Conservation (phyloP, 2,329 filamentous ascomycete genomes). For the Phialemoniopsis sp. region DNA sequence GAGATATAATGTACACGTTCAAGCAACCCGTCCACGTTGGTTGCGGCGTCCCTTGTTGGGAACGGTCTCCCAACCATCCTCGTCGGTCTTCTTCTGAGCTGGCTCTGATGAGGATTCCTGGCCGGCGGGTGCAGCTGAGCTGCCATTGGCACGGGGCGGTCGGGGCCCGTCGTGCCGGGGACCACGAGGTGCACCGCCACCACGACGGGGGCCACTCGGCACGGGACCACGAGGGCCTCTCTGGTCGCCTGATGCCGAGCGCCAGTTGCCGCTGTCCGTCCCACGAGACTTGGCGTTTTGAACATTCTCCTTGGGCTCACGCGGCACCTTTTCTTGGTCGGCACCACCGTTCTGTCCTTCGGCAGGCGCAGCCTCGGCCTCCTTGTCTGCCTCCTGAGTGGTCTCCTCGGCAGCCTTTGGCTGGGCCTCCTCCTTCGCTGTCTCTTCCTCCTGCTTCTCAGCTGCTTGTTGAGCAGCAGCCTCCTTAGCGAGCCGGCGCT, state of each 20-base stretch:
- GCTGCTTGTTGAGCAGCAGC: slow-evolving; percentile 46
- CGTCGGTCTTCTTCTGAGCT: slow-evolving; percentile 31
- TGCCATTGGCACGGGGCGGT: slow-evolving; percentile 44
- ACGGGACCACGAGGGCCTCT: slow-evolving; percentile 41
- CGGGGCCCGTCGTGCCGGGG: slow-evolving; percentile 40
- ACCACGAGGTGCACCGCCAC: slow-evolving; percentile 35
- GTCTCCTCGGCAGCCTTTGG: slow-evolving; percentile 24
- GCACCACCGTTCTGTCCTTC: slow-evolving; percentile 16
- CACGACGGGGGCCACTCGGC: slow-evolving; percentile 37
- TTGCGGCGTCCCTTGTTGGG: slow-evolving; percentile 31
- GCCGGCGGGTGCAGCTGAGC: slow-evolving; percentile 26
- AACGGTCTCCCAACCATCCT: slow-evolving; percentile 64
- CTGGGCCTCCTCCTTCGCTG: slow-evolving; percentile 14
- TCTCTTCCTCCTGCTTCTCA: slow-evolving; percentile 26
- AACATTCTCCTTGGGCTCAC: slow-evolving; percentile 39
- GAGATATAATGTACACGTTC: no score
- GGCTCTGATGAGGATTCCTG: slow-evolving; percentile 25
- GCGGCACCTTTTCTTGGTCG: slow-evolving; percentile 22
- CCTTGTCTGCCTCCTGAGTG: slow-evolving; percentile 27
- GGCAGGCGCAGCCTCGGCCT: slow-evolving; percentile 17
- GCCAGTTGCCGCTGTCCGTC: slow-evolving; percentile 57
- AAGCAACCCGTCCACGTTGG: slow-evolving; percentile 5
- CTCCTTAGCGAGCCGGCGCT: slow-evolving; percentile 62
- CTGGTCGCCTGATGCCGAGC: slow-evolving; percentile 44
- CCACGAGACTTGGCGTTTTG: slow-evolving; percentile 49